phyloP scores from a whole-genome alignment of 345 rosid genomes.

The Arabidopsis arenosa region DNA sequence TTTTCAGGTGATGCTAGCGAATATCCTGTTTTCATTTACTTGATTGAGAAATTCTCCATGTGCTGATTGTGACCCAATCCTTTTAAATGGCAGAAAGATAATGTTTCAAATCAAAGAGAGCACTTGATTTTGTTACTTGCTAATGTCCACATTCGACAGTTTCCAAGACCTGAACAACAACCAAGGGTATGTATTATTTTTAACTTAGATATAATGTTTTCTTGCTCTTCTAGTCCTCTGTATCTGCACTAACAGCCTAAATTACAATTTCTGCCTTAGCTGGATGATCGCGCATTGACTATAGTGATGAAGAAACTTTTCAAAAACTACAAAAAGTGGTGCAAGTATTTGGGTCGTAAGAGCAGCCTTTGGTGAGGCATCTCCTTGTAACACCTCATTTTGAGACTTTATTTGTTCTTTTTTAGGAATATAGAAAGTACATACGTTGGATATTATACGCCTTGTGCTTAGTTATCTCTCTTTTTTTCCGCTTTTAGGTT shows the following conservation, averaged over 20 bases:
- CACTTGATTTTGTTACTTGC: constrained; percentile 69
- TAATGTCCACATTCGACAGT: constrained; percentile 60
- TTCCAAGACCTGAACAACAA: constrained; percentile 59
- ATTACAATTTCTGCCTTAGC: constrained; percentile 37
- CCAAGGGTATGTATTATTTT: constrained; percentile 53
- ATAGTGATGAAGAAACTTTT: constrained; percentile 67
- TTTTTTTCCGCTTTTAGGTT: constrained; percentile 53
- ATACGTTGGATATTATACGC: constrained; percentile 10
- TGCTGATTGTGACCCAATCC: constrained; percentile 17
- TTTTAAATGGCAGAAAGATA: constrained; percentile 56
- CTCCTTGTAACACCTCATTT: constrained; percentile 8
- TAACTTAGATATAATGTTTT: constrained; percentile 18
- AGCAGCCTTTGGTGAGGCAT: constrained; percentile 67
- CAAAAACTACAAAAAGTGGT: constrained; percentile 70
- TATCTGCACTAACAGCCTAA: constrained; percentile 8
- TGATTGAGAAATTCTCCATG: constrained; percentile 1
- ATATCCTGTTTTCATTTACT: constrained; percentile 2
- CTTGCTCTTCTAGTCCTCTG: constrained; percentile 14
- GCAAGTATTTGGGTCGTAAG: constrained; percentile 71
- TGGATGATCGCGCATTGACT: constrained; percentile 65
- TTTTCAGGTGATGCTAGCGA: constrained; percentile 55
- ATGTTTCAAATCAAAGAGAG: constrained; percentile 66
- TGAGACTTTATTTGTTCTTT: neutral
- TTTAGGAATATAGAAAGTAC: neutral
- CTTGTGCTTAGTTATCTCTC: constrained; percentile 16